Base-by-base conservation (phyloP, 139 green algal species). In the Coelastrella sp. region DNA sequence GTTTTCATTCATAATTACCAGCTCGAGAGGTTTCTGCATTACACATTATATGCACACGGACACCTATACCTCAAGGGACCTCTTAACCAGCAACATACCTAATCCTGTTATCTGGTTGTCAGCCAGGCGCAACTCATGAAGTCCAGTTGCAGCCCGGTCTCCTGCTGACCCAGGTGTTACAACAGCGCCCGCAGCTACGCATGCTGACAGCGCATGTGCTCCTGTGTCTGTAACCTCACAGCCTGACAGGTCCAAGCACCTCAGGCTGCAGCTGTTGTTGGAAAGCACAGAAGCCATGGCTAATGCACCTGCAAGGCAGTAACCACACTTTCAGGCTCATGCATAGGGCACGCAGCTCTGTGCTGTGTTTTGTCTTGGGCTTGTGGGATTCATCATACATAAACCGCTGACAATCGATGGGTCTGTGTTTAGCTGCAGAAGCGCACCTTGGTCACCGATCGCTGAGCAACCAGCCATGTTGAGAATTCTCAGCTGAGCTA, bases 101-200 rank as follows among this genome's bases (percentile, higher is more conserved):
- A 68, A 66, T 65, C 68, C 74, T 58, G 83, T 88, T 11, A 88
- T 58, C 54, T 88, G 83, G 68, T 88, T 88, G 54, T 88, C 83
- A 32, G 57, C 54, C 7, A 90, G 85, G n/a, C 22, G 19, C 13
- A 83, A 68, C 83, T 74, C 58, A n/a, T 68, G n/a, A 22, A 84
- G 85, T 23, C 47, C 59, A 54, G 17, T 54, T 4, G 16, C 79
- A 19, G 16, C 57, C 59, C 19, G 19, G 7, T 73, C 16, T 83
- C 23, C 7, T 6, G 56, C 79, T 17, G 0, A 19, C 56, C 5
- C 7, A 60, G 71, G 16, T 83, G 73, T 1, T 82, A 4, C 47
- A 8, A 2, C 2, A 4, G 17, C 13, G 8, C 54, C 23, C 0
- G 7, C 8, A 65, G 4, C 47, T 13, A 83, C 13, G 23, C 23